Evolutionary conservation across 2,329 filamentous ascomycete species (phyloP).

Genomic region (Bipolaris gigantea): DNA sequence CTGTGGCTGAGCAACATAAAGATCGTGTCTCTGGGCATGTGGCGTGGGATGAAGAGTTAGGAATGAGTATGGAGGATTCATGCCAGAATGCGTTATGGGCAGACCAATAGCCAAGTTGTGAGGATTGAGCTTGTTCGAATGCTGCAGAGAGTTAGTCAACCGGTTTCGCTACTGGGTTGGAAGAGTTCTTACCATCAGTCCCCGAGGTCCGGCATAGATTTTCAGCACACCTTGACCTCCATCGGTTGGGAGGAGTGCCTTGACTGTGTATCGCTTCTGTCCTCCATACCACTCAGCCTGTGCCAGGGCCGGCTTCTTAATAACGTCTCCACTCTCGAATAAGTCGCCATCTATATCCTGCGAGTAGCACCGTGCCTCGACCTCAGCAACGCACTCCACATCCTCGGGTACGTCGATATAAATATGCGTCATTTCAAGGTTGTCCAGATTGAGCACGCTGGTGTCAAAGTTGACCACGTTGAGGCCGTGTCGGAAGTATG

Average conservation of each 20-base stretch:
- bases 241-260: conserved; percentile 87
- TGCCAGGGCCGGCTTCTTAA: conserved; percentile 82
- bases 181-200: conserved; percentile 68
- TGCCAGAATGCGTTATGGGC: conserved; percentile 86
- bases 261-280: conserved; percentile 88
- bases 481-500: conserved; percentile 81
- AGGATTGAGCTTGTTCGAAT: conserved; percentile 94
- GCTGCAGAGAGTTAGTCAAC: conserved; percentile 47
- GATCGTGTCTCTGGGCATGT: conserved; percentile 94
- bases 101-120: conserved; percentile 86
- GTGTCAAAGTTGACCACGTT: conserved; percentile 91
- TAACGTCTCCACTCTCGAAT: conserved; percentile 86
- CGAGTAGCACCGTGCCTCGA: conserved; percentile 79
- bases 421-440: conserved; percentile 89
- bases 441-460: conserved; percentile 79
- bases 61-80: conserved; percentile 94
- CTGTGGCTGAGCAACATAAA: conserved; percentile 96
- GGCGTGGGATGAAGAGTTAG: conserved; percentile 91
- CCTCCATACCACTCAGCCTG: conserved; percentile 91
- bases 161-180: neutral
- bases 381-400: conserved; percentile 88
- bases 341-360: conserved; percentile 86
- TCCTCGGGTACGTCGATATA: conserved; percentile 86
- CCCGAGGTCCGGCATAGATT: conserved; percentile 89
- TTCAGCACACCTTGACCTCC: conserved; percentile 87